These are phyloP conservation scores for Chalciporus piperatus DNA, from an alignment of 768 basidiomycete genomes.

Conservation along the genomic window DNA sequence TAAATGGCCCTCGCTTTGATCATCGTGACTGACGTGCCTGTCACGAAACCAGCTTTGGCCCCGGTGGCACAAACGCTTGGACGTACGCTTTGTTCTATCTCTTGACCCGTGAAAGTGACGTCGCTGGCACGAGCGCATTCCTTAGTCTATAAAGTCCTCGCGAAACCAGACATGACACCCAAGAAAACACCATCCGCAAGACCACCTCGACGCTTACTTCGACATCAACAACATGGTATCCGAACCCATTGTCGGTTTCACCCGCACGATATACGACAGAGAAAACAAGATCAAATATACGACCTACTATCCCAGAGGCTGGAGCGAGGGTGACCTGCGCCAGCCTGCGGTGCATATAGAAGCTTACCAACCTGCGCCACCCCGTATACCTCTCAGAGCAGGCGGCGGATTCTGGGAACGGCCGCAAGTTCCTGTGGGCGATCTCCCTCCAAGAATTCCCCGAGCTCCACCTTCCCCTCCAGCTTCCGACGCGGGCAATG, in stretches of 20 bases:
- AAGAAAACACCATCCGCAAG: neutral
- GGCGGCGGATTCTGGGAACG: neutral
- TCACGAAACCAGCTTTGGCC: neutral
- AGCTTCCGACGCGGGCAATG: too few relatives aligned
- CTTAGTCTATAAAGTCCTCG: neutral
- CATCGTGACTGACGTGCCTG: neutral
- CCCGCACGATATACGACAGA: constrained; percentile 3
- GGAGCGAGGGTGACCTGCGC: constrained; percentile 6
- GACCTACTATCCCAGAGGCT: constrained; percentile 9
- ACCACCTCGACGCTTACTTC: neutral
- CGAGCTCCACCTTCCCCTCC: neutral
- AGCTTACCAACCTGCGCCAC: neutral
- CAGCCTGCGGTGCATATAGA: neutral
- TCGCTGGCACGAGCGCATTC: neutral
- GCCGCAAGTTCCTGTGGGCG: neutral
- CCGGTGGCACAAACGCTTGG: neutral
- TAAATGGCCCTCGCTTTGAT: neutral
- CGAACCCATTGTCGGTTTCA: constrained; percentile 5
- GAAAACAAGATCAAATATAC: constrained; percentile 5
- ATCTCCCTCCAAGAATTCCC: neutral
- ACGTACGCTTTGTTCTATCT: neutral
- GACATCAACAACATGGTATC: neutral
- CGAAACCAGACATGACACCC: neutral
- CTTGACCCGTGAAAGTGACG: neutral
- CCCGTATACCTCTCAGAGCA: neutral